Evolutionary conservation across 2,329 filamentous ascomycete species (phyloP).

Genomic region (Curvularia hawaiiensis): DNA sequence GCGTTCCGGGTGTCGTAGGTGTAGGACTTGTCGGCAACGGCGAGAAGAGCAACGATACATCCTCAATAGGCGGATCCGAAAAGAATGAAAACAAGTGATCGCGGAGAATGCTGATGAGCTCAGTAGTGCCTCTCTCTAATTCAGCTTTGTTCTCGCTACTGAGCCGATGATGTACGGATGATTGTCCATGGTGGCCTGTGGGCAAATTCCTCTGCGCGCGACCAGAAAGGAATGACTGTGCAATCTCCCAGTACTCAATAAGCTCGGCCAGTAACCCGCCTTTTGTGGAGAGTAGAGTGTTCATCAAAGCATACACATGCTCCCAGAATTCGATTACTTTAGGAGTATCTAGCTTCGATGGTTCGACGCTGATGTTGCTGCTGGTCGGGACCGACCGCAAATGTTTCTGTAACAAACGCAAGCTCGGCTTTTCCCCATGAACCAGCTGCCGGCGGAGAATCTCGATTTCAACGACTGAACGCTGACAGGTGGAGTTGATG

Average conservation of each 20-base stretch:
- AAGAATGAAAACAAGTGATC: conserved; percentile 84
- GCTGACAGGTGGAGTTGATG: conserved; percentile 78
- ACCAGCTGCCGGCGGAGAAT: conserved; percentile 83
- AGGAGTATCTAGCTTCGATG: conserved; percentile 70
- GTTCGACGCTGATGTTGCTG: conserved; percentile 60
- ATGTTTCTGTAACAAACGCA: conserved; percentile 73
- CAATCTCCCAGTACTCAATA: conserved; percentile 90
- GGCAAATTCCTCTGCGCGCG: conserved; percentile 81
- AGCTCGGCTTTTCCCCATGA: conserved; percentile 71
- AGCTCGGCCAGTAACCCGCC: conserved; percentile 87
- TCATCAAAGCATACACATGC: conserved; percentile 77
- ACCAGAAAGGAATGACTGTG: conserved; percentile 87
- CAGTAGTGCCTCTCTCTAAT: conserved; percentile 76
- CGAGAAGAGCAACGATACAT: conserved; percentile 85
- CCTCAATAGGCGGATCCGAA: conserved; percentile 84
- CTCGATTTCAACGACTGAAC: conserved; percentile 91
- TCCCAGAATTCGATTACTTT: conserved; percentile 94
- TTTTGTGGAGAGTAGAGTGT: conserved; percentile 71
- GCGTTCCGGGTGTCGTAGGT: conserved; percentile 64
- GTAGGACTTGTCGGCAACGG: conserved; percentile 73
- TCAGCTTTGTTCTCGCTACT: conserved; percentile 72
- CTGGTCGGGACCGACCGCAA: conserved; percentile 75
- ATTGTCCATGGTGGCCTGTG: conserved; percentile 79
- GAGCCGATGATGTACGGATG: conserved; percentile 78
- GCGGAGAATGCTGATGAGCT: conserved; percentile 82